A percentile compares a stretch with the other conserved stretches of the same genome.
phyloP scores from a whole-genome alignment of 2,329 filamentous ascomycete genomes.

The Lithohypha guttulata region DNA sequence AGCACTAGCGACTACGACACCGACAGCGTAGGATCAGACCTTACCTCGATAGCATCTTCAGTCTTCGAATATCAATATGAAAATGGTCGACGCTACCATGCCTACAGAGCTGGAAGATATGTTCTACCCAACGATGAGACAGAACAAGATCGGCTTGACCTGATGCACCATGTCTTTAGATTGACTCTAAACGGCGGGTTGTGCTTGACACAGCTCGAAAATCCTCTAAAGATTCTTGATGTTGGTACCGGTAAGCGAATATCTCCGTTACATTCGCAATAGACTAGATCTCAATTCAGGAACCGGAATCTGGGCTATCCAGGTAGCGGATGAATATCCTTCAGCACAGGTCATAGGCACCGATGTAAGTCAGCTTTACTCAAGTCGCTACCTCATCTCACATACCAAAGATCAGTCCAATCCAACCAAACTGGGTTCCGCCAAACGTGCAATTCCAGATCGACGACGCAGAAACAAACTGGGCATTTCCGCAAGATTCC shows the following conservation, averaged over 20 bases:
- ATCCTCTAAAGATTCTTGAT: constrained; percentile 20
- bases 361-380: constrained; percentile 20
- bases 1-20: constrained; percentile 3
- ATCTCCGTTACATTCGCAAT: no score
- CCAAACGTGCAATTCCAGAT: constrained; percentile 26
- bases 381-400: no score
- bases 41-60: constrained; percentile 3
- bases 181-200: constrained; percentile 23
- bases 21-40: constrained; percentile 1
- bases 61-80: constrained; percentile 27
- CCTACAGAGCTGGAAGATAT: constrained; percentile 20
- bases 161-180: constrained; percentile 17
- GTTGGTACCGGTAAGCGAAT: constrained; percentile 14
- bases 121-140: constrained; percentile 27
- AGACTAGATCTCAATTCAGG: constrained; percentile 26
- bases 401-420: no score
- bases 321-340: constrained; percentile 23
- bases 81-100: constrained; percentile 21
- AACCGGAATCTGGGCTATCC: constrained; percentile 33
- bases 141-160: constrained; percentile 29
- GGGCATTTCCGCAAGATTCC: constrained; percentile 22
- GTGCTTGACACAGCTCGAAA: constrained; percentile 24
- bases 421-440: constrained; percentile 36
- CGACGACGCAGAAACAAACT: constrained; percentile 27
- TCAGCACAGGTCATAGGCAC: constrained; percentile 7